Base-by-base conservation (phyloP, 108 stramenopile genomes). In the Aurantiochytrium sp. region DNA sequence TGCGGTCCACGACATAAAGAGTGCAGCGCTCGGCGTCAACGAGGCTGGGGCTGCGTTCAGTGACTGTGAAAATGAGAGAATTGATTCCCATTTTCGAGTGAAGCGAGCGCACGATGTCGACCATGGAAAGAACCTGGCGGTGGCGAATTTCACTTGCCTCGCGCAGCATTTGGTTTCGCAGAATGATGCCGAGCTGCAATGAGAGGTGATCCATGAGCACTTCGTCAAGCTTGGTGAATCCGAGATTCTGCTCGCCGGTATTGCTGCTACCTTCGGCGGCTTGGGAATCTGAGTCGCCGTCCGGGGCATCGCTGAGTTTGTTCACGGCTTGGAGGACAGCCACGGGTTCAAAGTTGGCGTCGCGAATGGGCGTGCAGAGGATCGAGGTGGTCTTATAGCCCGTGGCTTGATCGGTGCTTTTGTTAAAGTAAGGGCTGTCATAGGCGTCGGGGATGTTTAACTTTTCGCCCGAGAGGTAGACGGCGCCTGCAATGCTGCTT, bases 331-430 rank as follows among this genome's bases (percentile, higher is more conserved):
- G 91, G 60, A 93, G 76, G 23, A 93, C 91, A 23, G 91, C 92
- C 14, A 93, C 89, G 53, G 89, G 90, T 43, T 43, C 47, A 5
- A 25, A 58, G 25, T 25, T 83, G 43, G 73, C 76, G 49, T 25
- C 88, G 4, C 49, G 29, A 25, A 94, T 90, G 21, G 94, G 92
- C 2, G 88, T 91, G 89, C 88, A 92, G 19, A 94, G 69, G 10
- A 94, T 64, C n/a, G 93, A 90, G 42, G 88, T 58, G 23, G 95
- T 95, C 87, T 89, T 72, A 91, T 91, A 95, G 4, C 95, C 95
- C 5, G 91, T 90, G 18, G 44, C 76, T 59, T 90, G 58, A 76
- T 95, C 95, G 5, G 83, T 45, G 49, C 58, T 5, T 10, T 6
- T 43, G 71, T 91, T 89, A 69, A 93, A 93, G 35, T 90, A 58